Base-by-base conservation (phyloP, 1,284 basidiomycete species). In the Kwoniella shivajii region DNA sequence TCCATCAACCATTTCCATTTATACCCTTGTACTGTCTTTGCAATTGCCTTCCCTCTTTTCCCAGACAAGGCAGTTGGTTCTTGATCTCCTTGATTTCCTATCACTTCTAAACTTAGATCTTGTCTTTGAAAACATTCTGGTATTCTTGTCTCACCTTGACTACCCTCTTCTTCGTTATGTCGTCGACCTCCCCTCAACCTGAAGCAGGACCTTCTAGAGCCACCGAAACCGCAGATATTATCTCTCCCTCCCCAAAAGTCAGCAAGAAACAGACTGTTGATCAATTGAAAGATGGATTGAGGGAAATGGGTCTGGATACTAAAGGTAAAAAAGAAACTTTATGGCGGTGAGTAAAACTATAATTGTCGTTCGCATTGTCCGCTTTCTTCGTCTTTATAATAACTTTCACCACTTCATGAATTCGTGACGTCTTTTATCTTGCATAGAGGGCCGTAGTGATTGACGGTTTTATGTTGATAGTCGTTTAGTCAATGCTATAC, bases 271-370 rank as follows among this genome's bases (percentile, higher is more conserved):
- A 68, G 7, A 74, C 74, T 1, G 63, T 73, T 6, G 66, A 65
- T 16, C 65, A 75, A 49, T 48, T 77, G 34, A 57, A 65, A 18
- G 56, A 57, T 16, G 65, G 64, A 4, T 61, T 78, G 11, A 60
- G 54, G 1, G 50, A 54, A 11, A 52, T 75, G 18, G 72, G 73
- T 0, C 59, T 78, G 26, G 67, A 75, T 42, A 66, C 67, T 2
- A 63, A 67, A 20, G 78, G 78, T 2, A 78, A 76, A 67, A 74
- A 72, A 50, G 76, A 78, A 58, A 75, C 76, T 14, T 54, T 79
- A 29, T 72, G 61, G 50, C 69, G 69, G 76, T 75, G 51, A 57
- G 74, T 68, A n/a, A n/a, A n/a, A n/a, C 20, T 38, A 20, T 7
- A 13, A 13, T 7, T 14, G 11, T 22, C 20, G 5, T 30, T 33